Conservation (phyloP, 805 yeast species). For the Saccharomycopsis fibuligera region DNA sequence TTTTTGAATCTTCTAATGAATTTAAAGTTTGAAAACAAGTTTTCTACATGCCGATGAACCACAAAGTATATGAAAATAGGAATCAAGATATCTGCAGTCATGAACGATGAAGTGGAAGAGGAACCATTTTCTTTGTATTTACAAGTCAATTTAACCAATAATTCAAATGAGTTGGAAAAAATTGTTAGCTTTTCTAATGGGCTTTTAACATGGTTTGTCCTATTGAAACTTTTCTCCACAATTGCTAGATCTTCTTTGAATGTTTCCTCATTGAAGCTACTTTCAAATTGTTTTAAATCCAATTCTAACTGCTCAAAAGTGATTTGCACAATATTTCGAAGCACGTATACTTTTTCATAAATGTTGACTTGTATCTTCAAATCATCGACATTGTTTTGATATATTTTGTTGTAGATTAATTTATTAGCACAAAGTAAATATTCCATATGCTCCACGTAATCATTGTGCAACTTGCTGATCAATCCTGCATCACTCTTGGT, state of each 20-base stretch:
- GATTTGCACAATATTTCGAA: conserved; percentile 10
- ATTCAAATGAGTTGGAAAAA: conserved; percentile 7
- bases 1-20: conserved; percentile 18
- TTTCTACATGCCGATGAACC: conserved; percentile 12
- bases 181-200: conserved; percentile 18
- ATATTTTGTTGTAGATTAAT: conserved; percentile 17
- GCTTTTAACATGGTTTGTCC: conserved; percentile 4
- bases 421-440: conserved; percentile 11
- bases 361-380: conserved; percentile 12
- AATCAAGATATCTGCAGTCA: conserved; percentile 16
- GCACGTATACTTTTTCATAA: conserved; percentile 12
- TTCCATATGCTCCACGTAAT: conserved; percentile 16
- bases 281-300: conserved; percentile 7
- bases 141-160: background rate
- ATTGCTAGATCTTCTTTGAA: conserved; percentile 9
- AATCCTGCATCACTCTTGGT: background rate
- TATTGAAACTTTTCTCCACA: conserved; percentile 13
- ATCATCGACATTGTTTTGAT: conserved; percentile 16
- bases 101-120: background rate
- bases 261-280: conserved; percentile 2
- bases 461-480: background rate
- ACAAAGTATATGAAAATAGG: conserved; percentile 16
- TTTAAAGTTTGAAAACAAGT: conserved; percentile 16
- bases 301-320: conserved; percentile 12
- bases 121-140: background rate